phyloP scores from a whole-genome alignment of 2,329 filamentous ascomycete genomes.

The Rutstroemia sp. region DNA sequence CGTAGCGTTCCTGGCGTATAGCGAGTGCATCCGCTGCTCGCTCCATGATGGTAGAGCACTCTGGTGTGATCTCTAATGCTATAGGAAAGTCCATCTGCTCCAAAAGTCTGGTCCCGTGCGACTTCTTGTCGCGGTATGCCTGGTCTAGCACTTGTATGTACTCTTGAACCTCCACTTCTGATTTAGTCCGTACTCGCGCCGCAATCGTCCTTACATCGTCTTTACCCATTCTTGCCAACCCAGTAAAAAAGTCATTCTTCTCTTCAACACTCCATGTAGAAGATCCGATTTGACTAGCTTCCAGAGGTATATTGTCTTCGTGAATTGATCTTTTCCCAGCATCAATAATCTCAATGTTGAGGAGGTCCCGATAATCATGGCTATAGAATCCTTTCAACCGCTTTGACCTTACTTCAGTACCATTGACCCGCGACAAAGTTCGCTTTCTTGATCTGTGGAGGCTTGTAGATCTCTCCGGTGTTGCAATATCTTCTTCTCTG shows the following conservation, averaged over 20 bases:
- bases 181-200: conserved; percentile 60
- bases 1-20: conserved; percentile 54
- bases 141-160: conserved; percentile 57
- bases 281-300: conserved; percentile 56
- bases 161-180: conserved; percentile 62
- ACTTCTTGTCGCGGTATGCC: conserved; percentile 30
- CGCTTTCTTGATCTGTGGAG: conserved; percentile 15
- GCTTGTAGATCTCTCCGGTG: conserved; percentile 12
- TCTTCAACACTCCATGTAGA: conserved; percentile 64
- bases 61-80: conserved; percentile 62
- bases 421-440: conserved; percentile 8
- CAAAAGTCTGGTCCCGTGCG: conserved; percentile 27
- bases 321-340: conserved; percentile 31
- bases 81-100: conserved; percentile 55
- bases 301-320: conserved; percentile 27
- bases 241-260: conserved; percentile 62
- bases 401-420: conserved; percentile 20
- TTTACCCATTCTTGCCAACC: conserved; percentile 55
- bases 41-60: conserved; percentile 61
- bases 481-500: conserved; percentile 19
- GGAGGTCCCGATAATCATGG: conserved; percentile 40
- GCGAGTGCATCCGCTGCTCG: conserved; percentile 59
- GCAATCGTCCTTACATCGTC: conserved; percentile 58
- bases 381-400: conserved; percentile 37
- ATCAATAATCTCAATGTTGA: conserved; percentile 53